These are phyloP conservation scores for Tanozyma kutaoensis DNA, from an alignment of 805 yeast species.

Conservation along the genomic window DNA sequence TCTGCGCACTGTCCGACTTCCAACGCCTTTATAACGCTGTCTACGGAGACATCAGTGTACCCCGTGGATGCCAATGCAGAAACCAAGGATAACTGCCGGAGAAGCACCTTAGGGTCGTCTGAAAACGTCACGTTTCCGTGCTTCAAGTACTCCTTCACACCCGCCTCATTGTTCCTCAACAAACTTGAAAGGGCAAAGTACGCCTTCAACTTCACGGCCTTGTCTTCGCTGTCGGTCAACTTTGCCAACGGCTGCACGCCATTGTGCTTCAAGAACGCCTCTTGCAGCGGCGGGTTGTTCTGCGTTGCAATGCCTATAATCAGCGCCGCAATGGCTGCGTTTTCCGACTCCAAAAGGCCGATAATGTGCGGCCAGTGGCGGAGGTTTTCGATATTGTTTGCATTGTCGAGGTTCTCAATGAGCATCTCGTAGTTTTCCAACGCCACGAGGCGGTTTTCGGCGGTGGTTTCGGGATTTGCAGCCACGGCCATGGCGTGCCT, in stretches of 20 bases:
- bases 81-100: slow-evolving; percentile 43
- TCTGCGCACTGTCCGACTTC: no score
- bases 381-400: slow-evolving; percentile 78
- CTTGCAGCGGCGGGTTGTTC: slow-evolving; percentile 70
- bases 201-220: slow-evolving; percentile 41
- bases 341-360: slow-evolving; percentile 29
- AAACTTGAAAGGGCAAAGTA: slow-evolving; percentile 67
- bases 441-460: slow-evolving; percentile 59
- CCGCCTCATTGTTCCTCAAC: slow-evolving; percentile 52
- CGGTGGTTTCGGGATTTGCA: slow-evolving; percentile 38
- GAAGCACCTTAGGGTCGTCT: slow-evolving; percentile 25
- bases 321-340: slow-evolving; percentile 45
- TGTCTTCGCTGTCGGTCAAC: slow-evolving; percentile 16
- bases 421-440: slow-evolving; percentile 89
- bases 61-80: slow-evolving; percentile 50
- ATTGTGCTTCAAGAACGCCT: slow-evolving; percentile 41
- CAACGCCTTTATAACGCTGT: no score
- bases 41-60: no score
- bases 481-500: slow-evolving; percentile 56
- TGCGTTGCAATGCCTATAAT: slow-evolving; percentile 87
- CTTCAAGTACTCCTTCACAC: slow-evolving; percentile 40
- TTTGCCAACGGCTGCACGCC: slow-evolving; percentile 35
- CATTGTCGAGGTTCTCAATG: slow-evolving; percentile 87
- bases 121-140: slow-evolving; percentile 43
- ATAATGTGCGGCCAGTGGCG: slow-evolving; percentile 68